Evolutionary conservation across 495 filamentous ascomycete genomes (phyloP).

Genomic region (Echria macrotheca): DNA sequence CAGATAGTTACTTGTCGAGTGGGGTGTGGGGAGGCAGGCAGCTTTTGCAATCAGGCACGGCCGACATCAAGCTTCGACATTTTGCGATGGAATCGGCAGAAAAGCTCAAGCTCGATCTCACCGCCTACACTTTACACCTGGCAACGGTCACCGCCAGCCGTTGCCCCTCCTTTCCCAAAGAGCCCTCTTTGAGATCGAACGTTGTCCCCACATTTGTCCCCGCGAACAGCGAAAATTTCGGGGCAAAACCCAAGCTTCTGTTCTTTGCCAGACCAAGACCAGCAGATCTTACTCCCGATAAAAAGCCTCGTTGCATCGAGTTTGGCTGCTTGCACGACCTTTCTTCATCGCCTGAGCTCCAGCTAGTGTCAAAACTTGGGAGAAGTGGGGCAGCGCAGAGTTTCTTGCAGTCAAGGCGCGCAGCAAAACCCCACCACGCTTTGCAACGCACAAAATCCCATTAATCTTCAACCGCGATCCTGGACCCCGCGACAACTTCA

Average conservation of each 20-base stretch:
- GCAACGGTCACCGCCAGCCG: constrained; percentile 9
- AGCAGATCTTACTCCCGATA: too few species aligned
- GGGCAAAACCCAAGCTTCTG: too few species aligned
- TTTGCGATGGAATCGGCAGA: constrained; percentile 28
- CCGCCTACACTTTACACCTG: constrained; percentile 17
- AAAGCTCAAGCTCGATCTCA: constrained; percentile 21
- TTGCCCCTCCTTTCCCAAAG: background rate
- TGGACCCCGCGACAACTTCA: constrained; percentile 20
- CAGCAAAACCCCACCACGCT: constrained; percentile 33
- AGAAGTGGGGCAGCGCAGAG: too few species aligned
- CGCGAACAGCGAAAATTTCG: background rate
- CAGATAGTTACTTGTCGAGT: background rate
- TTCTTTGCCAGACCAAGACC: too few species aligned
- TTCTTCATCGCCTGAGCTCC: too few species aligned
- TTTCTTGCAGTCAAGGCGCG: constrained; percentile 13
- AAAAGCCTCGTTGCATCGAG: too few species aligned
- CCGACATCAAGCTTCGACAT: constrained; percentile 22
- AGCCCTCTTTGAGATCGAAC: too few species aligned
- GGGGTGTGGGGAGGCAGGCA: constrained; percentile 21
- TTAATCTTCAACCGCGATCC: constrained; percentile 21
- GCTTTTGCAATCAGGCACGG: constrained; percentile 22
- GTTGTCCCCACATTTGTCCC: too few species aligned
- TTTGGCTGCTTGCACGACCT: too few species aligned
- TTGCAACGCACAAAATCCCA: constrained; percentile 32
- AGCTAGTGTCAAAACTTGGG: too few species aligned